Evolutionary conservation across 1,284 basidiomycete species (phyloP).

Genomic region (Fistulinella staudtii): DNA sequence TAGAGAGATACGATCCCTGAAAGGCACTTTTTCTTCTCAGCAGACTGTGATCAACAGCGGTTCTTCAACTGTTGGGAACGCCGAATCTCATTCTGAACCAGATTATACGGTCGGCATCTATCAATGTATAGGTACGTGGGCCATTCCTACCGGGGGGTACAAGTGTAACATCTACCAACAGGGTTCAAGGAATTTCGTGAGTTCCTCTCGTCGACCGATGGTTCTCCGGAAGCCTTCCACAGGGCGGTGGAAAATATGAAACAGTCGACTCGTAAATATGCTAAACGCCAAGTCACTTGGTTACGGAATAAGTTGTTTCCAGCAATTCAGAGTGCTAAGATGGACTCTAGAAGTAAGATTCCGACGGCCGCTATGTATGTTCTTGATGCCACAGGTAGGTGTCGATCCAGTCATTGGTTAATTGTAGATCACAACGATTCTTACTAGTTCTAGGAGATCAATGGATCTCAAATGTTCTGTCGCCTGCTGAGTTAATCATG

Average conservation of each 20-base stretch:
- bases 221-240: constrained; percentile 46
- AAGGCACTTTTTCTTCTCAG: constrained; percentile 35
- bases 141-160: background rate
- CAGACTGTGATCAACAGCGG: too few relatives aligned
- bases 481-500: constrained; percentile 48
- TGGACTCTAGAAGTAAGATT: constrained; percentile 28
- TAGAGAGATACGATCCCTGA: constrained; percentile 69
- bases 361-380: constrained; percentile 47
- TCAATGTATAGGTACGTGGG: constrained; percentile 80
- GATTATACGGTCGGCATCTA: constrained; percentile 85
- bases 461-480: constrained; percentile 57
- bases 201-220: constrained; percentile 48
- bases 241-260: constrained; percentile 80
- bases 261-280: constrained; percentile 85
- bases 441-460: constrained; percentile 48
- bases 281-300: constrained; percentile 91
- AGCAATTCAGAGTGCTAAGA: constrained; percentile 54
- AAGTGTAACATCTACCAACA: constrained; percentile 30
- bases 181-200: constrained; percentile 88
- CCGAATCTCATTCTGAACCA: constrained; percentile 15
- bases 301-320: constrained; percentile 89
- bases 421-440: constrained; percentile 6
- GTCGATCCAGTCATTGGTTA: background rate
- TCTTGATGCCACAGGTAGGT: constrained; percentile 72
- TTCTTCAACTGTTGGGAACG: background rate